Conservation (phyloP, 495 filamentous ascomycete genomes). For the Xanthoparmelia taractica region DNA sequence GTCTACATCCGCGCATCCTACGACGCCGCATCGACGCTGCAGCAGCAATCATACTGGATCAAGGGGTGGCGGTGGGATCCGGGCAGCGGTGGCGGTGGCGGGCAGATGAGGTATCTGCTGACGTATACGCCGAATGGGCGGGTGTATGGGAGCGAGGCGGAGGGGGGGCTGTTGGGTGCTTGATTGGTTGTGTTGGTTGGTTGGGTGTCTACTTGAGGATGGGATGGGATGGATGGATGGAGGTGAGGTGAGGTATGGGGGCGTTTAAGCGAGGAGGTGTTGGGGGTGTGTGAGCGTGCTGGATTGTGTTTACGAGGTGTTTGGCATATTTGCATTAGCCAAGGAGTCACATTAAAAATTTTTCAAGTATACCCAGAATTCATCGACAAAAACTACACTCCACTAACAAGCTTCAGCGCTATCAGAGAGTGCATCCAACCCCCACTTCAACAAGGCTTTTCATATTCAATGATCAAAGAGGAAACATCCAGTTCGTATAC, state of each 20-base stretch:
- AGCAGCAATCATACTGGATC: constrained; percentile 1
- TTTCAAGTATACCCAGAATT: background rate
- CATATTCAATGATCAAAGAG: too few relatives aligned
- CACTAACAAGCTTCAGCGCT: background rate
- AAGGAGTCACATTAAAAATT: background rate
- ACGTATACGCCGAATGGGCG: background rate
- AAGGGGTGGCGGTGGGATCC: background rate
- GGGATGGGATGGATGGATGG: background rate
- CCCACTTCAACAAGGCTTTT: too few relatives aligned
- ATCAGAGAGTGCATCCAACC: too few relatives aligned
- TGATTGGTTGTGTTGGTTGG: background rate
- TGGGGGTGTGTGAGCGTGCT: too few relatives aligned
- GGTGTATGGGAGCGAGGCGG: background rate
- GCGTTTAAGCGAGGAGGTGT: too few relatives aligned
- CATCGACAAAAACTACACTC: background rate
- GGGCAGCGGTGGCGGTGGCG: too few relatives aligned
- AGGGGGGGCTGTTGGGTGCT: background rate
- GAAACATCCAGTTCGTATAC: too few relatives aligned
- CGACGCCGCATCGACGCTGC: background rate
- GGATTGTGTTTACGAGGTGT: background rate
- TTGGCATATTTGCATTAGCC: background rate
- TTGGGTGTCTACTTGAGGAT: too few relatives aligned
- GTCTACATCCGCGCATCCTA: background rate
- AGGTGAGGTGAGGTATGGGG: background rate
- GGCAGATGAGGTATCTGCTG: background rate